phyloP scores from a whole-genome alignment of 768 basidiomycete genomes.

The Agaricus blazei region DNA sequence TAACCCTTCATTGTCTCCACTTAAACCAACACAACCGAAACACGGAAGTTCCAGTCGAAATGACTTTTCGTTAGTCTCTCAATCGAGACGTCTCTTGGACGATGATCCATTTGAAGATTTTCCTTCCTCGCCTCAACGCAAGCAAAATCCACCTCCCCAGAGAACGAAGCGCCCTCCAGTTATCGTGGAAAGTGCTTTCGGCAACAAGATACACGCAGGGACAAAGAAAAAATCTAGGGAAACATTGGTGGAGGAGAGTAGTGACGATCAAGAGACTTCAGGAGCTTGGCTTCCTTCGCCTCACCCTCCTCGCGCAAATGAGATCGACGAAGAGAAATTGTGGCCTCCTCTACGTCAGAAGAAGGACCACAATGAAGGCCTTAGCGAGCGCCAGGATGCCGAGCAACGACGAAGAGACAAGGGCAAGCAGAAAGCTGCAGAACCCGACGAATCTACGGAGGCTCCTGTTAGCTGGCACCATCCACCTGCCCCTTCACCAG shows the following conservation, averaged over 20 bases:
- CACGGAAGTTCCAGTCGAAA: neutral
- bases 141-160: neutral
- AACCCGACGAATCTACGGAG: neutral
- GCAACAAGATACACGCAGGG: neutral
- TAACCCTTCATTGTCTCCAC: neutral
- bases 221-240: neutral
- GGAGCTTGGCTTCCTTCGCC: no score
- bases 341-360: constrained; percentile 3
- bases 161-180: neutral
- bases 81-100: neutral
- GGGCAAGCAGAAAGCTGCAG: constrained; percentile 1
- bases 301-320: no score
- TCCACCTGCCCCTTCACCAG: neutral
- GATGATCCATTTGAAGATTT: constrained; percentile 6
- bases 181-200: neutral
- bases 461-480: no score
- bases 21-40: neutral
- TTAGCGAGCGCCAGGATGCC: neutral
- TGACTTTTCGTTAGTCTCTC: neutral
- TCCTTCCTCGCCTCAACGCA: neutral
- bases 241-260: constrained; percentile 1
- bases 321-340: neutral
- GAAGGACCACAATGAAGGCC: neutral
- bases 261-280: neutral
- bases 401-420: neutral